Conservation (phyloP, 106 monocot genomes). For the Triglochin maritima region DNA sequence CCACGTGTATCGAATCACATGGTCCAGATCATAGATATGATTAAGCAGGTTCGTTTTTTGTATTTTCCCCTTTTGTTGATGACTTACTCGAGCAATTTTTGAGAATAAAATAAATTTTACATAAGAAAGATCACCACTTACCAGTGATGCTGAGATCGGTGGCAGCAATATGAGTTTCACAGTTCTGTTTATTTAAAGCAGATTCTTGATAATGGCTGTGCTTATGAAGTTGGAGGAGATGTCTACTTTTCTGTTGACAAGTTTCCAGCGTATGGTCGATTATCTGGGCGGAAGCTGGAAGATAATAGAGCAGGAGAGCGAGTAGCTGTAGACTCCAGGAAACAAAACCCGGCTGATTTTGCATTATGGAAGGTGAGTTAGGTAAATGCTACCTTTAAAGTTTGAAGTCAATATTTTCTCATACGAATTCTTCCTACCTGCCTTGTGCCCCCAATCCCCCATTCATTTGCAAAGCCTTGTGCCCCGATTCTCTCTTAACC, state of each 20-base stretch:
- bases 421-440: too few relatives aligned
- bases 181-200: constrained; percentile 18
- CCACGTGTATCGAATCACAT: constrained; percentile 86
- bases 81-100: too few relatives aligned
- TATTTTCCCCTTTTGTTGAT: too few relatives aligned
- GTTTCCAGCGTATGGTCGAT: constrained; percentile 68
- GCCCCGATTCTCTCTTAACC: too few relatives aligned
- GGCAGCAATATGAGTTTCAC: too few relatives aligned
- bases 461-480: too few relatives aligned
- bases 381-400: neutral
- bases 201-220: constrained; percentile 86
- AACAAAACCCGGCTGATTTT: constrained; percentile 97
- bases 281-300: constrained; percentile 84
- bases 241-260: constrained; percentile 93
- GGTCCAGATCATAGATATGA: constrained; percentile 82
- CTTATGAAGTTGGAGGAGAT: constrained; percentile 70
- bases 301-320: constrained; percentile 90
- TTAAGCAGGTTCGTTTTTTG: constrained; percentile 49
- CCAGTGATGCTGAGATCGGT: too few relatives aligned
- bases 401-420: too few relatives aligned
- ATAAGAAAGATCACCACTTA: too few relatives aligned
- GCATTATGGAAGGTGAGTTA: constrained; percentile 88
- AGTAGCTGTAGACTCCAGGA: constrained; percentile 78
- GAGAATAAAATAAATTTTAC: too few relatives aligned
- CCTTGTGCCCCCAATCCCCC: too few relatives aligned